Base-by-base conservation (phyloP, 2,329 filamentous ascomycete species). In the Metarhizium sp. region DNA sequence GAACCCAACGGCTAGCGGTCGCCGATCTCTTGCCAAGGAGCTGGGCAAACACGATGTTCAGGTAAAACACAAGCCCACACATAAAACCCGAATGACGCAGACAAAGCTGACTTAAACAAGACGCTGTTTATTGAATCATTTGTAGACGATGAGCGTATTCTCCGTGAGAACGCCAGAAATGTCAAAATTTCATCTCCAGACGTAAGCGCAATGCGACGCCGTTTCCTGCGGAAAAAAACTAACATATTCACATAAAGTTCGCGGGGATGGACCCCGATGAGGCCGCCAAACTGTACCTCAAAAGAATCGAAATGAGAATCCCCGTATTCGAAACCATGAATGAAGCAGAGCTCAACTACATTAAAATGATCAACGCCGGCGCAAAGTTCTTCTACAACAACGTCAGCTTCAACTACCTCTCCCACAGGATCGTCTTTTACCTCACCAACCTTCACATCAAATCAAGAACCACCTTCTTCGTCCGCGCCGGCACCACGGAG, bases 321-420 rank as follows among this genome's bases (percentile, higher is more conserved):
- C 94, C 94, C 20, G 86, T 92, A 57, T 99, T 96, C 63, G 92
- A 99, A 73, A 95, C 90, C 1, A 97, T 99, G 91, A 82, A 92
- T 64, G 94, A 99, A 70, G 79, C 81, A 34, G 92, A 97, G 61
- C 79, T 99, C 59, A 96, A 97, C 69, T 99, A 92, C 73, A 92
- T 99, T 74, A 96, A 96, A 76, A 96, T 99, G 92, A 95, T 97
- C 69, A 99, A 99, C 63, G 94, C 94, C 7, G 94, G 94, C 48
- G 85, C 92, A 66, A 85, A 90, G 62, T 87, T 99, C 66, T 87
- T 92, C 63, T 92, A 97, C 72, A 99, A 99, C 75, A 96, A 97
- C 62, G 89, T 94, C 68, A 92, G 87, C 66, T 97, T 99, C 70
- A 92, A 92, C 63, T 99, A 99, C 67, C 80, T 99, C 36, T 95